Evolutionary conservation across 352 stramenopile genomes (phyloP), one percentile per base, ranked within the genome.

Genomic region (Phytophthora kernoviae): DNA sequence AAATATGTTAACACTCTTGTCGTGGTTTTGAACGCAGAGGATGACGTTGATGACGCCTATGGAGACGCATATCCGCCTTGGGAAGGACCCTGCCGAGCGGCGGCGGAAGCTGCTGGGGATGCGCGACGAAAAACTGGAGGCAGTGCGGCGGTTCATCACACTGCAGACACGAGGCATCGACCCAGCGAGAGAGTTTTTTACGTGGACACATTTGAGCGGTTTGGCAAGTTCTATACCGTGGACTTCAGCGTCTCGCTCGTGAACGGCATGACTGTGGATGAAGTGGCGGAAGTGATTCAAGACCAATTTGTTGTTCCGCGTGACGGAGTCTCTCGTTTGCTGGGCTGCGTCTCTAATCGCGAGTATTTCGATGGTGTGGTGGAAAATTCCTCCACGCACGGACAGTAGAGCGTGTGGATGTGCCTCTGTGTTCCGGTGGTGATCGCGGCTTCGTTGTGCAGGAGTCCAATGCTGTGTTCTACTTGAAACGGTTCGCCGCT

Each of bases 151-250:
- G 32, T 89, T 78, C 37, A 67, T 89, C 24, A 64, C 84, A 30
- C 67, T 66, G 20, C 75, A 87, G 40, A 70, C 75, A 26, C 72
- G 65, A 3, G 62, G 70, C n/a, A 79, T 89, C 15, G 75, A 89
- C 30, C 50, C 75, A 5, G 73, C 76, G 26, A 67, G 77, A 12
- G 71, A 85, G 48, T 89, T 85, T 37, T 87, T 46, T 85, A 85
- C 61, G 50, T 89, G 11, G 79, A 89, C 46, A 84, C 72, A 8
- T 89, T 89, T 42, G 76, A 84, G 40, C 70, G 76, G 24, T 89
- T 89, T 36, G 77, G 79, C 51, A 89, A 89, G 48, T 82, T 80
- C 42, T 87, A 84, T 70, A 87, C 79, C 1, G 75, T 89, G 44
- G 79, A 89, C 48, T 85, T 88, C 40, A 88, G 73, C 57, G 72